Base-by-base conservation (phyloP, 208 protist species). In the Trypanosoma mega region DNA sequence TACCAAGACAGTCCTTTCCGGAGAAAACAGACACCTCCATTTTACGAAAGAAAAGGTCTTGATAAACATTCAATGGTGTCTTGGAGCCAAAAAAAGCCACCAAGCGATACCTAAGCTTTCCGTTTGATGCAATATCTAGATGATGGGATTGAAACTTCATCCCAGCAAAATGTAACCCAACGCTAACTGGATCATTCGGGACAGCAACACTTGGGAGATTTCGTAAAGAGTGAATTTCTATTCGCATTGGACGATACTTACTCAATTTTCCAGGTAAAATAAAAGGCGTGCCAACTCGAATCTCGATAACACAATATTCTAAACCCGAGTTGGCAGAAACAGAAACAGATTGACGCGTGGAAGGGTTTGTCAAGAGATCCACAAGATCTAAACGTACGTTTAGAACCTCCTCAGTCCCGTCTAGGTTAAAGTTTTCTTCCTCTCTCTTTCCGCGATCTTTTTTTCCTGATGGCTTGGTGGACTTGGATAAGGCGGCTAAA, bases 211-310 rank as follows among this genome's bases (percentile, higher is more conserved):
- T 39, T 1, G 55, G 45, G 49, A 70, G 33, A 52, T 56, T 60
- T 16, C 16, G 36, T 39, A 76, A 49, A 5, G 71, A 56, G 44
- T 43, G 43, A 23, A 76, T 7, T 23, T 67, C 63, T 58, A 76
- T 63, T 20, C 58, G 62, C 20, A 83, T 41, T 9, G 76, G 76
- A 2, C 76, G 59, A 33, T 67, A 79, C 41, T 61, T 67, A 30
- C 46, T 37, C 7, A 76, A 36, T 26, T 66, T 46, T 12, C 23
- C 41, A 0, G 49, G 56, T 26, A 66, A 39, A 27, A 74, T 43
- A 49, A 83, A 57, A 14, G 62, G 55, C 9, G 30, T 53, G 26
- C 72, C 68, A 20, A 39, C 59, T 43, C 56, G 41, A 58, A 58
- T n/a, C 31, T 63, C 65, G n/a, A 72, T 16, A 20, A 31, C 6